phyloP scores from a whole-genome alignment of 768 basidiomycete species.

The Exsudoporus frostii region DNA sequence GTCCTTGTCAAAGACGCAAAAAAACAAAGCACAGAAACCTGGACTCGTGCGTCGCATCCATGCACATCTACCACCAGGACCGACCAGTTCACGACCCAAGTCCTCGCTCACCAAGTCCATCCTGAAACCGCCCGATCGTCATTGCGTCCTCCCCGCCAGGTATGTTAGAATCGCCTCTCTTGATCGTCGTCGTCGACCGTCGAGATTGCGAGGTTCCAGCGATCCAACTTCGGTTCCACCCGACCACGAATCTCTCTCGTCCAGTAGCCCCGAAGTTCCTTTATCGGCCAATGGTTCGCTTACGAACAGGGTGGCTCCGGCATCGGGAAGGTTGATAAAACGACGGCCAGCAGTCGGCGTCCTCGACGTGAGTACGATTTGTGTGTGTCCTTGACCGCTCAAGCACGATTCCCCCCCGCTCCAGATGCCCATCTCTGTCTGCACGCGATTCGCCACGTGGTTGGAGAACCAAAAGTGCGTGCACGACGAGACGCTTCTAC shows the following conservation, averaged over 20 bases:
- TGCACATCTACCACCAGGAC: background rate
- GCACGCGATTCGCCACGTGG: slow-evolving; percentile 17
- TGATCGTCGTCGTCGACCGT: background rate
- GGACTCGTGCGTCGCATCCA: background rate
- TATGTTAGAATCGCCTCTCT: background rate
- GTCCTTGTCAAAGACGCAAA: background rate
- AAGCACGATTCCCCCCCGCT: background rate
- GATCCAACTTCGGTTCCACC: background rate
- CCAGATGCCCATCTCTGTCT: slow-evolving; percentile 12
- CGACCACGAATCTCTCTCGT: too few species aligned
- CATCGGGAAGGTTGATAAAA: background rate
- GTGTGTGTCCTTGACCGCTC: background rate
- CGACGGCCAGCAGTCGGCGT: background rate
- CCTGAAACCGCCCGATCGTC: background rate
- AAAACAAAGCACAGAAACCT: background rate
- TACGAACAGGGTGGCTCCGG: background rate
- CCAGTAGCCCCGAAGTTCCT: background rate
- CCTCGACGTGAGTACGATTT: slow-evolving; percentile 11
- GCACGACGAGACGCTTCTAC: background rate
- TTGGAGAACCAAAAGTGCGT: slow-evolving; percentile 11
- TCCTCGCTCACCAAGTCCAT: background rate
- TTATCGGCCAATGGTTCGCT: background rate
- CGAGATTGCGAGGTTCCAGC: background rate
- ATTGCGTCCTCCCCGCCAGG: background rate
- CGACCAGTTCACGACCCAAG: background rate